Evolutionary conservation across 805 yeast genomes (phyloP), one percentile per base, ranked within the genome.

Genomic region (Zygoascus ofunaensis): DNA sequence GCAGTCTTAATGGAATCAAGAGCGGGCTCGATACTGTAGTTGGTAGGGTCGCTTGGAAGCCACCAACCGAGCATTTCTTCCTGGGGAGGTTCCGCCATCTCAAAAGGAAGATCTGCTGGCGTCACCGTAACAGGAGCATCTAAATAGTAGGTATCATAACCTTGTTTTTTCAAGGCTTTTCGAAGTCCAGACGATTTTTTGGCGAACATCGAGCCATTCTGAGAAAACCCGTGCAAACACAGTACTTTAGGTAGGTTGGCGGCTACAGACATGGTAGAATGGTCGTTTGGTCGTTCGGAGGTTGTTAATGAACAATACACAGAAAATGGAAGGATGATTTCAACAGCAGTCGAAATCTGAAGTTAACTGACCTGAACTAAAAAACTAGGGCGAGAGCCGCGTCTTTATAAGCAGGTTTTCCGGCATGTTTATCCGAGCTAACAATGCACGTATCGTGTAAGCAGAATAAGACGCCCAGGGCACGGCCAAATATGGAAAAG

Each of bases 151-250:
- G 86, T 71, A 55, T 82, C 86, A 53, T 80, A 76, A 39, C 85
- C 79, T 28, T 75, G 69, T 44, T 76, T 71, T 56, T 76, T 72
- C 48, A 92, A 66, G 37, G 79, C 73, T 56, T 92, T 90, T 50
- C 97, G 72, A 22, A 90, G 72, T 2, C 94, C 97, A 1, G 94
- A 80, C 0, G 96, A 80, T 62, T 92, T 90, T 54, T 82, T 85
- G 44, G 94, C 82, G 64, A 90, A 90, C 12, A 81, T 72, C 35
- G 81, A 72, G 4, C 90, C 90, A 49, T 80, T 82, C 69, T 57
- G 61, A 12, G 63, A 77, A 62, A 80, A 87, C 0, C 98, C 97
- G 53, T 90, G 98, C 23, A 92, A 67, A 63, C 92, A 90, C n/a
- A 90, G 68, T 22, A 90, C 70, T 53, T 79, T 79, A 30, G 39